These are phyloP conservation scores for Cardamine chenopodiifolia DNA, from an alignment of 345 rosid genomes.

Conservation along the genomic window DNA sequence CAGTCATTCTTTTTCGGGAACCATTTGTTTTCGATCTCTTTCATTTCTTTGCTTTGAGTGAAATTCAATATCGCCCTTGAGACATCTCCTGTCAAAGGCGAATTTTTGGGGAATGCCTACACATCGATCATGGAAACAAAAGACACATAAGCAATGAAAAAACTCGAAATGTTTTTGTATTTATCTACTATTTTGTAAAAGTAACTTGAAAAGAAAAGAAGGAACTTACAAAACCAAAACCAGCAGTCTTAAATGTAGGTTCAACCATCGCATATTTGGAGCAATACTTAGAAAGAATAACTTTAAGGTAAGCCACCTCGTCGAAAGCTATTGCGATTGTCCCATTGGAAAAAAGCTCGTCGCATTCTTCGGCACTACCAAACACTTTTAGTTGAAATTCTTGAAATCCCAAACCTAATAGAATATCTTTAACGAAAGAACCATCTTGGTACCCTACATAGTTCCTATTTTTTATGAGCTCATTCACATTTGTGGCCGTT, in stretches of 20 bases:
- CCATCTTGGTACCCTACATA: slow-evolving; percentile 16
- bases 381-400: not conserved
- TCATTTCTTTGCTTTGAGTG: slow-evolving; percentile 31
- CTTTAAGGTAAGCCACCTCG: slow-evolving; percentile 43
- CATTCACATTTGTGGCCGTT: not conserved
- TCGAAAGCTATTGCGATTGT: slow-evolving; percentile 43
- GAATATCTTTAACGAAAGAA: not conserved
- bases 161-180: not conserved
- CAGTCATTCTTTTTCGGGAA: not conserved
- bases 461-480: slow-evolving; percentile 19
- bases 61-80: slow-evolving; percentile 53
- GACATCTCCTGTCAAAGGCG: slow-evolving; percentile 43
- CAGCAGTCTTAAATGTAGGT: slow-evolving; percentile 31
- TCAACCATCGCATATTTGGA: slow-evolving; percentile 34
- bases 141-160: not conserved
- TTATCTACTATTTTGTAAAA: too few species aligned
- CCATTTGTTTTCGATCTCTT: slow-evolving; percentile 26
- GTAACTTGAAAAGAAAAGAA: not conserved
- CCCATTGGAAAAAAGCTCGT: slow-evolving; percentile 33
- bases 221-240: slow-evolving; percentile 51
- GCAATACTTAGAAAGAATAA: slow-evolving; percentile 28
- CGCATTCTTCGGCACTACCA: not conserved
- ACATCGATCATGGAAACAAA: not conserved
- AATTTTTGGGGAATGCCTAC: slow-evolving; percentile 49
- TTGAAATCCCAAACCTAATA: not conserved